Conservation (phyloP, 257 asterid genomes). For the Solanum etuberosum region DNA sequence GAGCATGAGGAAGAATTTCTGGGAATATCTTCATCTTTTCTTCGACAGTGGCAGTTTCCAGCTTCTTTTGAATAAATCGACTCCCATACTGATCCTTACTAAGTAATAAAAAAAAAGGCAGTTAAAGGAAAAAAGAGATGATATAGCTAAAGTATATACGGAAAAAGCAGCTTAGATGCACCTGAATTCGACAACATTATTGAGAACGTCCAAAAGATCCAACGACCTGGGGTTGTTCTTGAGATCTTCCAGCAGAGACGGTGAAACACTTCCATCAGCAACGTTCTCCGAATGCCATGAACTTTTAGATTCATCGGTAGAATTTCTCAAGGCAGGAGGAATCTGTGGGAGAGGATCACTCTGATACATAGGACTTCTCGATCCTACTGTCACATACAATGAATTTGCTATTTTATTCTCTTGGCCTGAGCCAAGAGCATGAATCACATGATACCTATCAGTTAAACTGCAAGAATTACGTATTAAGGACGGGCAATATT, state of each 20-base stretch:
- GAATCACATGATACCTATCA: constrained; percentile 27
- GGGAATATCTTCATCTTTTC: constrained; percentile 63
- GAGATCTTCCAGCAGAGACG: constrained; percentile 40
- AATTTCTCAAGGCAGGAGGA: constrained; percentile 17
- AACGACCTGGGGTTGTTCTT: constrained; percentile 52
- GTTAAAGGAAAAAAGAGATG: background rate
- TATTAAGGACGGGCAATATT: constrained; percentile 25
- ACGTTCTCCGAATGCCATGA: constrained; percentile 26
- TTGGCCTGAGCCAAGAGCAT: constrained; percentile 17
- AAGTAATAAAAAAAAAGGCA: background rate
- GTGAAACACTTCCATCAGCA: constrained; percentile 36
- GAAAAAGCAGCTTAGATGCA: constrained; percentile 8
- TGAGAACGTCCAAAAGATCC: constrained; percentile 56
- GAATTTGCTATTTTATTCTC: constrained; percentile 19
- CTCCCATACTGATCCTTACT: constrained; percentile 92
- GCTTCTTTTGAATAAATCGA: constrained; percentile 89
- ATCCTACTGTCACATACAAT: constrained; percentile 17
- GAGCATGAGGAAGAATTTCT: constrained; percentile 62
- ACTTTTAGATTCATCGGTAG: constrained; percentile 27
- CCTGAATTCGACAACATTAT: constrained; percentile 79
- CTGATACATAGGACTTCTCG: constrained; percentile 25
- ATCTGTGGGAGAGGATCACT: constrained; percentile 30
- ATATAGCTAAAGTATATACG: background rate
- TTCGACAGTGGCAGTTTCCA: constrained; percentile 61
- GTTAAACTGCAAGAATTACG: constrained; percentile 21